Evolutionary conservation across 176 grass and related monocot genomes (phyloP).

Genomic region (Avena insularis): DNA sequence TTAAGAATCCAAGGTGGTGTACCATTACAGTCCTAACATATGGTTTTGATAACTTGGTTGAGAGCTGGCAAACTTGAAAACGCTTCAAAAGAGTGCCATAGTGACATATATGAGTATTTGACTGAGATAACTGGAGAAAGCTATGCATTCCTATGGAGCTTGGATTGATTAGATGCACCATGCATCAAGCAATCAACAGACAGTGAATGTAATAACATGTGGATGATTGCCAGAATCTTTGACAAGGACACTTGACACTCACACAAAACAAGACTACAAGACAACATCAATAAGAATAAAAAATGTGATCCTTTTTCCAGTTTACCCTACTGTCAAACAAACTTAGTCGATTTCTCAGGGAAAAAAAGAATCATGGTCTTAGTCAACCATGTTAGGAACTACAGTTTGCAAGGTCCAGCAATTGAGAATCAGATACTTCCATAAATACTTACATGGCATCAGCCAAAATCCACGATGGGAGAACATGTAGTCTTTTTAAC

Average conservation of each 20-base stretch:
- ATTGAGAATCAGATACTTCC: not conserved
- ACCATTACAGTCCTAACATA: not conserved
- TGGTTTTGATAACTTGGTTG: not conserved
- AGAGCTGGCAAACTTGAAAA: not conserved
- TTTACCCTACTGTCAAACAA: conserved; percentile 4
- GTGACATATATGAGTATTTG: conserved; percentile 4
- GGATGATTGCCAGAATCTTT: not conserved
- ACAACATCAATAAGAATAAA: not conserved
- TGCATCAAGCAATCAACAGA: conserved; percentile 1
- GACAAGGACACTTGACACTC: not conserved
- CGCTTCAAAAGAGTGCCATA: not conserved
- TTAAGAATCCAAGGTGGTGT: conserved; percentile 7
- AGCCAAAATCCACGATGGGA: conserved; percentile 10
- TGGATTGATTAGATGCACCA: not conserved
- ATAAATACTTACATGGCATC: not conserved
- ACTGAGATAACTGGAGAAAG: conserved; percentile 2
- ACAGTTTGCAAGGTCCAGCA: not conserved
- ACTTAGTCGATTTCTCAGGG: not conserved
- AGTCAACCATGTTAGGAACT: conserved; percentile 9
- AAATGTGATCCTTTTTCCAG: not conserved
- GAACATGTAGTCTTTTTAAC: not conserved
- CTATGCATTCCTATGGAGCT: conserved; percentile 4
- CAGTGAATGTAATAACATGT: not conserved
- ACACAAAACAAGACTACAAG: not conserved
- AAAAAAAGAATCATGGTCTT: not conserved